These are phyloP conservation scores for Euphrasia confusa DNA, from an alignment of 257 asterid species.

Conservation along the genomic window DNA sequence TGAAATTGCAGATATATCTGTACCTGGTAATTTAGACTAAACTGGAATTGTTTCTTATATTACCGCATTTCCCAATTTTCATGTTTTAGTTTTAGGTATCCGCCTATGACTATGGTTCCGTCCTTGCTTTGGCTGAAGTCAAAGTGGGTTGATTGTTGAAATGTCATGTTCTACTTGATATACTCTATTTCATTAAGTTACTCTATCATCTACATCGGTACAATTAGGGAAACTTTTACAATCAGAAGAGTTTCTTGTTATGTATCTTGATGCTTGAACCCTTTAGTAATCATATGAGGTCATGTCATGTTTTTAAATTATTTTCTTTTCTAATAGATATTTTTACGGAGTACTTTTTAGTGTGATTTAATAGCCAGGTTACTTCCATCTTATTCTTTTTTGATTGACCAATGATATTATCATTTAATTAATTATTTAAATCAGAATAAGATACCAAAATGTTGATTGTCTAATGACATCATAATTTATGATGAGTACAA, in stretches of 20 bases:
- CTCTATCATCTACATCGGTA: slow-evolving; percentile 5
- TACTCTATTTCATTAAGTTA: slow-evolving; percentile 15
- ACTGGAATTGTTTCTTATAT: slow-evolving; percentile 12
- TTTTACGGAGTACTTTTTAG: neutral
- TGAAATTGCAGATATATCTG: slow-evolving; percentile 86
- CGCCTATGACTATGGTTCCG: slow-evolving; percentile 15
- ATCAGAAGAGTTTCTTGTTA: slow-evolving; percentile 1
- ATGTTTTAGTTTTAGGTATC: slow-evolving; percentile 17
- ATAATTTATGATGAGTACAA: neutral
- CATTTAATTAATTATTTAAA: slow-evolving; percentile 9
- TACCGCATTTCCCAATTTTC: slow-evolving; percentile 11
- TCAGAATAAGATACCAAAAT: slow-evolving; percentile 2
- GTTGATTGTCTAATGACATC: neutral
- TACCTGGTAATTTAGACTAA: slow-evolving; percentile 54
- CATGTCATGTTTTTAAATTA: slow-evolving; percentile 1
- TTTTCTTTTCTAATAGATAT: neutral
- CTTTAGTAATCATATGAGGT: neutral
- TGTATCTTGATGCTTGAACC: slow-evolving; percentile 17
- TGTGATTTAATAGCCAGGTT: neutral
- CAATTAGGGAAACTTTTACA: neutral
- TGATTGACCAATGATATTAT: neutral
- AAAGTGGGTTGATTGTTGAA: slow-evolving; percentile 10
- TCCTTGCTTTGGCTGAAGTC: slow-evolving; percentile 22
- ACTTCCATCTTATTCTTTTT: neutral
- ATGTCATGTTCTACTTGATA: slow-evolving; percentile 18